Conservation (phyloP, 768 basidiomycete genomes). For the Mycena olivaceomarginata region DNA sequence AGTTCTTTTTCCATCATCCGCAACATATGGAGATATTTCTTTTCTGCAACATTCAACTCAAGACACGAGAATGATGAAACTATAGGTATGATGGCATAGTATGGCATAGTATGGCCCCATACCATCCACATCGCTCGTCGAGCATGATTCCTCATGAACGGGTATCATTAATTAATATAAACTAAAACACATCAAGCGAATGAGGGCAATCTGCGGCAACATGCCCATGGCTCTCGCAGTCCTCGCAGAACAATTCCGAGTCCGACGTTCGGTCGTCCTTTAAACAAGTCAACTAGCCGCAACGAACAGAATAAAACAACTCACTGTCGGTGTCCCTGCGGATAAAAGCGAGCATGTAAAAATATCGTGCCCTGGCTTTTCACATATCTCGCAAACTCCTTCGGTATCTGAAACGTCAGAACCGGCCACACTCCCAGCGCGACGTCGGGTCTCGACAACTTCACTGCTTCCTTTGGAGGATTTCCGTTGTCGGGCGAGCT, state of each 20-base stretch:
- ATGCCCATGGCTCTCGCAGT: constrained; percentile 91
- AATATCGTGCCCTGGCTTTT: constrained; percentile 86
- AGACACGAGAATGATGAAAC: no score
- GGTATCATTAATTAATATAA: constrained; percentile 25
- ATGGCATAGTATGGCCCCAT: no score
- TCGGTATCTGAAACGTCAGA: constrained; percentile 53
- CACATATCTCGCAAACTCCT: constrained; percentile 76
- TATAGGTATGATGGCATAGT: no score
- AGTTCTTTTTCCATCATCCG: no score
- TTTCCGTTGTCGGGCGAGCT: constrained; percentile 80
- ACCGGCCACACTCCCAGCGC: constrained; percentile 51
- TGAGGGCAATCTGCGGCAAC: constrained; percentile 87
- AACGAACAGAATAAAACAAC: constrained; percentile 19
- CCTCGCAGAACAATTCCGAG: constrained; percentile 80
- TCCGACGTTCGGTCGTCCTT: constrained; percentile 34
- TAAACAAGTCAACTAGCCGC: not conserved
- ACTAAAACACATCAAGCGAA: constrained; percentile 90
- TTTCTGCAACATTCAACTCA: no score
- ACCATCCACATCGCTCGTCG: no score
- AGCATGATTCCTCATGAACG: not conserved
- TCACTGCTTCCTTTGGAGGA: constrained; percentile 68
- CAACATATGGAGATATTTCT: no score
- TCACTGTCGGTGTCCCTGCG: constrained; percentile 64
- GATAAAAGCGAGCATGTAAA: constrained; percentile 88
- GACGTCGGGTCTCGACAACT: constrained; percentile 54